A percentile compares a stretch with the other conserved stretches of the same genome.
phyloP scores from a whole-genome alignment of 2,329 filamentous ascomycete species.

The Fusarium haematococcum region DNA sequence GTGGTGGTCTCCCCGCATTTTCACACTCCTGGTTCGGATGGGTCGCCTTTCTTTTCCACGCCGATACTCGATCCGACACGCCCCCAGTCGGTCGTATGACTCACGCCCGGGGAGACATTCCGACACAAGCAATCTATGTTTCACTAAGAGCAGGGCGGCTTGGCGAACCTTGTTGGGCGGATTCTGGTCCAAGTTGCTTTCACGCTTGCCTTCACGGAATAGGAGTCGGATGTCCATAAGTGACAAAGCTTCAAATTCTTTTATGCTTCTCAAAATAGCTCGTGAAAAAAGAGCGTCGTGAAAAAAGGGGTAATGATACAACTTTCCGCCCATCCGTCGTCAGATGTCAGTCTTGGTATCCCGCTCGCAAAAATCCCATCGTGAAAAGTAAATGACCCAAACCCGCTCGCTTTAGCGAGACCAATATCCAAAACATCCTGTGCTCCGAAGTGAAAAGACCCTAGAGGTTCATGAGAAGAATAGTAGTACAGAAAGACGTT shows the following conservation, averaged over 20 bases:
- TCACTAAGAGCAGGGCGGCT: slow-evolving; percentile 26
- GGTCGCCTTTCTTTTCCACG: slow-evolving; percentile 21
- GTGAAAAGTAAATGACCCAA: slow-evolving; percentile 19
- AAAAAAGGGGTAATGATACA: slow-evolving; percentile 45
- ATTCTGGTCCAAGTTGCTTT: slow-evolving; percentile 12
- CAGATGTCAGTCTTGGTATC: slow-evolving; percentile 42
- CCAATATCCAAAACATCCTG: slow-evolving; percentile 8
- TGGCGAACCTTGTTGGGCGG: slow-evolving; percentile 20
- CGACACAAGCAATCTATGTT: slow-evolving; percentile 37
- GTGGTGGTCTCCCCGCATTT: slow-evolving; percentile 27
- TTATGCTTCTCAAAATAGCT: slow-evolving; percentile 22
- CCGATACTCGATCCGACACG: slow-evolving; percentile 9
- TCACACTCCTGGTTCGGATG: slow-evolving; percentile 21
- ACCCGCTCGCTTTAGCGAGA: slow-evolving; percentile 15
- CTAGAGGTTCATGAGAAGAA: slow-evolving; percentile 36
- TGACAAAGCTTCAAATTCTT: slow-evolving; percentile 12
- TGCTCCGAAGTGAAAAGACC: slow-evolving; percentile 30
- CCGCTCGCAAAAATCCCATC: slow-evolving; percentile 15
- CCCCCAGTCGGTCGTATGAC: slow-evolving; percentile 31
- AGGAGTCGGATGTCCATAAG: not conserved
- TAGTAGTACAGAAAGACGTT: slow-evolving; percentile 51
- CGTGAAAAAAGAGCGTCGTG: slow-evolving; percentile 41
- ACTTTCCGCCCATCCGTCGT: slow-evolving; percentile 27
- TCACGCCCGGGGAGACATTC: slow-evolving; percentile 36
- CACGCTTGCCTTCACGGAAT: not conserved